These are phyloP conservation scores for Petunia axillaris DNA, from an alignment of 257 asterid species.

Conservation along the genomic window DNA sequence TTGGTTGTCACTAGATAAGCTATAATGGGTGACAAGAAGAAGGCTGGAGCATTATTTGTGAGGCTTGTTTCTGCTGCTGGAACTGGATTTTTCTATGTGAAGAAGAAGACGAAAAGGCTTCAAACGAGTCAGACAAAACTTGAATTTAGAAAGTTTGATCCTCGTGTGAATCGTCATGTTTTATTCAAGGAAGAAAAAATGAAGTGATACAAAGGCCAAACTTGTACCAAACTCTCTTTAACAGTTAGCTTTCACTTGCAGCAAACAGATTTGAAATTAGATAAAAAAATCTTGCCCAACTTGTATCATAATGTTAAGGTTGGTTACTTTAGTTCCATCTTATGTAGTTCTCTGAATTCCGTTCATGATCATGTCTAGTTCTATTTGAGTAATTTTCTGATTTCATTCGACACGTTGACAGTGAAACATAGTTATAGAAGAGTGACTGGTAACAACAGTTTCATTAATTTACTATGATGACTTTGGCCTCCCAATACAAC, in stretches of 20 bases:
- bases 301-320: not conserved
- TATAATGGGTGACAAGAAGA: not conserved
- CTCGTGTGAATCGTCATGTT: slow-evolving; percentile 4
- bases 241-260: not conserved
- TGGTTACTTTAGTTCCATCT: not conserved
- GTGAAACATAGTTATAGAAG: not conserved
- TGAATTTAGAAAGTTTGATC: slow-evolving; percentile 2
- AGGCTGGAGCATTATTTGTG: not conserved
- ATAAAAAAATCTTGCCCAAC: not conserved
- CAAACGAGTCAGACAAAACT: not conserved
- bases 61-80: slow-evolving; percentile 12
- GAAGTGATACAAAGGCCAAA: not conserved
- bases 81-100: not conserved
- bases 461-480: not conserved
- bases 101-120: not conserved
- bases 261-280: not conserved
- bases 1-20: not conserved
- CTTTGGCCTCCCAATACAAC: not conserved
- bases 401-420: too few relatives aligned
- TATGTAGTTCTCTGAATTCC: not conserved
- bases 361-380: not conserved
- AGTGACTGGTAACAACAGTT: not conserved
- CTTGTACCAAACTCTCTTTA: not conserved
- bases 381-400: too few relatives aligned
- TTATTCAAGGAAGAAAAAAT: not conserved